These are phyloP conservation scores for Phyllostachys edulis DNA, from an alignment of 176 grass and related monocot species.

Conservation along the genomic window DNA sequence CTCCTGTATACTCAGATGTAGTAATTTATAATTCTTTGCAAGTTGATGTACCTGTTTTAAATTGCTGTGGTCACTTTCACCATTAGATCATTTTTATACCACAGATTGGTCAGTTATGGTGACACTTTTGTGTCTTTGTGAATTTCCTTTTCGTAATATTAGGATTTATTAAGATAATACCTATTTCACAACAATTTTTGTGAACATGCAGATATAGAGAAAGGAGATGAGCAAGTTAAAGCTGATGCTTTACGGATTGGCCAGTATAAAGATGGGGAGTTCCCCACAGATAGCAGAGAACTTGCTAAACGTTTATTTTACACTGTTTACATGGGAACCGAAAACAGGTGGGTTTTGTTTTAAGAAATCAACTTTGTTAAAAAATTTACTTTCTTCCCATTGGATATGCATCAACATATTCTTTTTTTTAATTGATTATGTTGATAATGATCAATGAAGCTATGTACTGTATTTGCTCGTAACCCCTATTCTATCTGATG, in stretches of 20 bases:
- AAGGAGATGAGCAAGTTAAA: conserved; percentile 95
- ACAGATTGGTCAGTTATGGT: background rate
- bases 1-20: background rate
- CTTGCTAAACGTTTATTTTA: conserved; percentile 85
- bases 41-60: background rate
- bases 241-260: conserved; percentile 79
- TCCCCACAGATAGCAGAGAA: conserved; percentile 71
- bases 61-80: background rate
- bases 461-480: background rate
- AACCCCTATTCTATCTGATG: background rate
- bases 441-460: conserved; percentile 15
- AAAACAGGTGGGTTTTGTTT: conserved; percentile 66
- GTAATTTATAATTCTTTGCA: background rate
- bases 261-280: conserved; percentile 84
- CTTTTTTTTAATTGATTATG: background rate
- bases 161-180: background rate
- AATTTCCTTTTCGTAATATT: background rate
- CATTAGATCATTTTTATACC: background rate
- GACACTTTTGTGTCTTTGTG: background rate
- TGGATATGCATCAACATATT: background rate
- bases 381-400: background rate
- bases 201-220: conserved; percentile 73
- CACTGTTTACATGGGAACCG: conserved; percentile 95
- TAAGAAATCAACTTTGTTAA: conserved; percentile 16
- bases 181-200: background rate